These are phyloP conservation scores for Lactarius tabidus DNA, from an alignment of 768 basidiomycete species.

Conservation along the genomic window DNA sequence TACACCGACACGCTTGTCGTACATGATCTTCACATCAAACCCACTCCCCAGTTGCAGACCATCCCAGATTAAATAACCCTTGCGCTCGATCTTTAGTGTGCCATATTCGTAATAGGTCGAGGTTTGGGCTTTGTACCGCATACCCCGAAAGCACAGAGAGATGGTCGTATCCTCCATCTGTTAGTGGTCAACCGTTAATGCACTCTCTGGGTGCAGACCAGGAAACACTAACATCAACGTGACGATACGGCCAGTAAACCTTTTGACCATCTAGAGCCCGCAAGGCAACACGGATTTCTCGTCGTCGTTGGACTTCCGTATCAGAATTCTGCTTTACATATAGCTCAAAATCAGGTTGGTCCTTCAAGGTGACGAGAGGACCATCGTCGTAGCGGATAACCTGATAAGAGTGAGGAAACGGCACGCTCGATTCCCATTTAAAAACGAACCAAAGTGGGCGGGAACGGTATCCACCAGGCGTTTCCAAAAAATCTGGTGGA, in stretches of 20 bases:
- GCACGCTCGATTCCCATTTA: neutral
- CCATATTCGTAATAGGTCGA: slow-evolving; percentile 45
- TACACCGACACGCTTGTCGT: slow-evolving; percentile 47
- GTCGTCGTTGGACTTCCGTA: slow-evolving; percentile 43
- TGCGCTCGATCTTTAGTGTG: slow-evolving; percentile 48
- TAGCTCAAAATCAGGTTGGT: slow-evolving; percentile 46
- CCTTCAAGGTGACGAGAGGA: slow-evolving; percentile 43
- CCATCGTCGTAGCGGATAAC: slow-evolving; percentile 69
- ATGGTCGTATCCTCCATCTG: slow-evolving; percentile 48
- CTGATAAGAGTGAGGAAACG: slow-evolving; percentile 32
- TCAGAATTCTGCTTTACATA: slow-evolving; percentile 63
- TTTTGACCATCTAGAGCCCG: slow-evolving; percentile 60
- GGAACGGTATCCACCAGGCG: slow-evolving; percentile 79
- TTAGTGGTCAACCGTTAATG: neutral
- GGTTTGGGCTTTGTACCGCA: slow-evolving; percentile 49
- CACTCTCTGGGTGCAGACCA: neutral
- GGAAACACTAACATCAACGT: slow-evolving; percentile 43
- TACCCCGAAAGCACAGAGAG: slow-evolving; percentile 42
- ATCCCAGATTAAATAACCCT: slow-evolving; percentile 49
- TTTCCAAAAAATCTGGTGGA: slow-evolving; percentile 63
- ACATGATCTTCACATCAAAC: slow-evolving; percentile 57
- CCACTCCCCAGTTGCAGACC: slow-evolving; percentile 62
- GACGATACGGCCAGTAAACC: slow-evolving; percentile 62
- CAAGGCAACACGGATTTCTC: slow-evolving; percentile 58
- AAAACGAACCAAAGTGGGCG: slow-evolving; percentile 56